Evolutionary conservation across 768 basidiomycete genomes (phyloP), one percentile per base, ranked within the genome.

Genomic region (Coprinellus aureogranulatus): DNA sequence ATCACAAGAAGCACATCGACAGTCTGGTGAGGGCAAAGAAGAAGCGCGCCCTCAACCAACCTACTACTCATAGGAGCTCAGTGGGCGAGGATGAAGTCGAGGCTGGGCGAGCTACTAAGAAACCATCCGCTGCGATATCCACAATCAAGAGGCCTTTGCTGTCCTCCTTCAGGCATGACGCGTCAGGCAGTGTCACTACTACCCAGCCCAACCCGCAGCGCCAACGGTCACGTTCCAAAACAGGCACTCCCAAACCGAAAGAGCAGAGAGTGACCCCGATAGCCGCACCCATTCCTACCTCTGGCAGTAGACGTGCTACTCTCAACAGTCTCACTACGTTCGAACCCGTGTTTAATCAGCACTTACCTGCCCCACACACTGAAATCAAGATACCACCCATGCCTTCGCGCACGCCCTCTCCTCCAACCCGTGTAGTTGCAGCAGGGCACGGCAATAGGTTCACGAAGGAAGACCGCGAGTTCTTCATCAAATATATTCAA

Each of bases 391-490:
- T 86, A 30, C 88, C 87, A 5, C 75, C 76, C 8, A 84, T 86
- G 14, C 87, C 88, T 1, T 83, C 84, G 22, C 83, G 86, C 46
- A 84, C 85, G n/a, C 89, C 89, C 1, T 82, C 77, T 2, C 88
- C 89, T 23, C 89, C 88, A 6, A 78, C 77, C 9, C 68, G 68
- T 55, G 65, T 85, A 26, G 72, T 85, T 54, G 75, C 73, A 39
- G 71, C 70, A 53, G 77, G 74, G 12, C 70, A 78, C 55, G 86
- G 87, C 49, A 80, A 87, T 60, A 83, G 72, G 67, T 90, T 85
- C 64, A 89, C 88, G 1, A 71, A 77, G 25, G 85, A 85, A 62
- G 89, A 90, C 64, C 79, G 80, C 47, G 77, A 80, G 3, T 90
- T 79, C 61, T 89, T 90, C 66, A 72, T 88, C 63, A 81, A 83